A percentile compares a stretch with the other conserved stretches of the same genome.
phyloP scores from a whole-genome alignment of 139 green algal genomes.

The Tetradesmus obliquus region DNA sequence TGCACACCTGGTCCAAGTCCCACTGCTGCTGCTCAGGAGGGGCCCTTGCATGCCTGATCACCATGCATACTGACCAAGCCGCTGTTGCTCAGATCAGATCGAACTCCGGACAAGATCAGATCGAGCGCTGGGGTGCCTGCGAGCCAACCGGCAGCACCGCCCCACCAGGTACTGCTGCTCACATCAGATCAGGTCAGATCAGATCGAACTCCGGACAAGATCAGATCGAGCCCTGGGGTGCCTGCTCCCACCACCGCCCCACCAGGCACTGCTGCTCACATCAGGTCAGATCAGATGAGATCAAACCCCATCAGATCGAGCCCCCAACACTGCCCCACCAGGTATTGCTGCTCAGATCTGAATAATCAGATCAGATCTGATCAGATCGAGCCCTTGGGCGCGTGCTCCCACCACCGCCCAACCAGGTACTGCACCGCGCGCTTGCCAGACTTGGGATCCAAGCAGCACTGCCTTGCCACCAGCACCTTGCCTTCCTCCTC shows the following conservation, averaged over 20 bases:
- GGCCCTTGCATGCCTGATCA: too few species aligned
- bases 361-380: neutral
- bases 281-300: neutral
- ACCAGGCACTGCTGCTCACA: slow-evolving; percentile 10
- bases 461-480: neutral
- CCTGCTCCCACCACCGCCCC: neutral
- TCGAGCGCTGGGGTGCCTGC: too few species aligned
- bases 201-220: neutral
- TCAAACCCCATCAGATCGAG: neutral
- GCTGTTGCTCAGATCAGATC: neutral
- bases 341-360: slow-evolving; percentile 10
- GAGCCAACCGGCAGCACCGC: too few species aligned
- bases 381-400: slow-evolving; percentile 30
- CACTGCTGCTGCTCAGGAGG: too few species aligned
- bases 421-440: slow-evolving; percentile 41
- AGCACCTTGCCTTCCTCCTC: neutral
- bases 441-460: neutral
- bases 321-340: slow-evolving; percentile 5
- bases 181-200: neutral
- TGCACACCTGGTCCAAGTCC: too few species aligned
- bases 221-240: slow-evolving; percentile 20
- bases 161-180: neutral
- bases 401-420: neutral
- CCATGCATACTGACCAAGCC: too few species aligned
- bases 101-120: neutral